Evolutionary conservation across 208 protist genomes (phyloP), one percentile per base, ranked within the genome.

Genomic region (Trypanosoma theileri): DNA sequence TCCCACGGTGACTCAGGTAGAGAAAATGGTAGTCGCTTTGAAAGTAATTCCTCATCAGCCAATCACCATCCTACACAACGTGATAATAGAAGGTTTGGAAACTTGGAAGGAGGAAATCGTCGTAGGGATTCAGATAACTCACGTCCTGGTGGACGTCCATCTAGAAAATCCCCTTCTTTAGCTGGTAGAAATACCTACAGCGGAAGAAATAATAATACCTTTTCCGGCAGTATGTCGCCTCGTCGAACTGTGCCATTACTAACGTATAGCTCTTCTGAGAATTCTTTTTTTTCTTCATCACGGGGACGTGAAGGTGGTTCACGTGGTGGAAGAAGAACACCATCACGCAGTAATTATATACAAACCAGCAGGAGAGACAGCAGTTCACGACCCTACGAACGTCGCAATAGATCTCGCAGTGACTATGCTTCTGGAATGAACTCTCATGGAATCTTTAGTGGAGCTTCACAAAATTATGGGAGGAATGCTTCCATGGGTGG

Each of bases 211-310:
- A 24, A 22, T n/a, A 4, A 26, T 40, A 17, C 44, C 3, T 28
- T 41, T 35, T 51, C 17, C 7, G 24, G 10, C 26, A 24, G 59
- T 26, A 21, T 42, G 13, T 67, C 69, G 14, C 60, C 59, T 2
- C 53, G 26, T 14, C 19, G 42, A 46, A 73, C 69, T 21, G 60
- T 73, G 12, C 69, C 69, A 24, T 41, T 61, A 60, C 14, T 73
- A 21, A 62, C 50, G 17, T 73, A 73, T 48, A 40, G 42, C 24
- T 54, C 41, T 11, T n/a, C 69, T 28, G 53, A 62, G 1, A 13
- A 1, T 35, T 35, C 28, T 22, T 24, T 14, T 16, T 56, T n/a
- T 35, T 40, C 42, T 28, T 41, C 61, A 16, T 50, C 50, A 21
- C 19, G 22, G 11, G 42, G 45, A 51, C 4, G 45, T 24, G 42